Evolutionary conservation across 1,139 yeast genomes (phyloP), one percentile per base, ranked within the genome.

Genomic region (Geotrichum candidum): DNA sequence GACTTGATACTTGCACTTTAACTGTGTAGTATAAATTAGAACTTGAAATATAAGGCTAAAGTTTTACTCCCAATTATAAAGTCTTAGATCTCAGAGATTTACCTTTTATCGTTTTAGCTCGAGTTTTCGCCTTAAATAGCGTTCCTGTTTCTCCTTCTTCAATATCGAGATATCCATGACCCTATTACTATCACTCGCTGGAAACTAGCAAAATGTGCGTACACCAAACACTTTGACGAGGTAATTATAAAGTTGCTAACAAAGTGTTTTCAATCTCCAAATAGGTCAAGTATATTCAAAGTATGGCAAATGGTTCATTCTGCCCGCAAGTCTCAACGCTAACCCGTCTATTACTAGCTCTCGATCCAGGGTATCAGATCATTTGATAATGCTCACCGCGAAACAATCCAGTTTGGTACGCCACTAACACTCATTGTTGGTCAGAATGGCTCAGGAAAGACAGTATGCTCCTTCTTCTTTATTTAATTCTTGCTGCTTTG

Each of bases 381-480:
- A 0, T 95, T 94, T 72, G 95, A 89, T 67, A 87, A 90, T 22
- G 86, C 86, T 65, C 84, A 85, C 57, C 81, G 90, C 35, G 97
- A 94, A 70, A 87, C 92, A 1, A 90, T 95, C 64, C 90, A 89
- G 70, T 95, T 95, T 74, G 94, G 94, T 11, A 84, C 84, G 56
- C 99, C 99, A 0, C 76, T 95, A 69, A 95, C 99, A 0, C 79
- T 95, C 61, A 94, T 95, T 63, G 96, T 96, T 57, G 99, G 99
- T 0, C 90, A 89, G 64, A 95, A 95, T 76, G 99, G 99, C 52
- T 88, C 97, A 51, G 99, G 99, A n/a, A 95, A 95, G 73, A 95
- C 99, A 0, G 78, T 74, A 65, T 45, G 76, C 66, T 11, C 5
- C 27, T 13, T 2, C 7, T 51, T 5, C 15, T 38, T 18, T 2